Evolutionary conservation across 208 protist genomes (phyloP).

Genomic region (Herpetomonas muscarum): DNA sequence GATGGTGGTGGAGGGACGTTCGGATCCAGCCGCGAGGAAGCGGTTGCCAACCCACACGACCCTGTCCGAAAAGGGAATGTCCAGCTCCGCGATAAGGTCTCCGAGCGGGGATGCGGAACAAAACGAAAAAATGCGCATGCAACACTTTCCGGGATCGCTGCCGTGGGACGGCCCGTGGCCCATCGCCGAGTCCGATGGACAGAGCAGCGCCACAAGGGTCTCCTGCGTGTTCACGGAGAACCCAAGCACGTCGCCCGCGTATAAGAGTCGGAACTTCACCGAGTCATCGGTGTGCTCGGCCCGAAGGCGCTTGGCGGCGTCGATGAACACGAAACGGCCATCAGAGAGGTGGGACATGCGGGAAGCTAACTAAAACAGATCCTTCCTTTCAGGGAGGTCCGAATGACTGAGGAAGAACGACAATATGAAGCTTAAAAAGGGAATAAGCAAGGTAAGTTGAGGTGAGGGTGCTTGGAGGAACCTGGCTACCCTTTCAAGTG

Average conservation of each 20-base stretch:
- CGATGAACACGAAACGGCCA: conserved; percentile 24
- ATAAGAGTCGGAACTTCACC: conserved; percentile 16
- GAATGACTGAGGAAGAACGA: no score
- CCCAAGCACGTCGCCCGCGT: conserved; percentile 31
- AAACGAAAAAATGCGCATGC: conserved; percentile 14
- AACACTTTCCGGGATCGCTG: neutral
- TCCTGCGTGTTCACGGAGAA: conserved; percentile 22
- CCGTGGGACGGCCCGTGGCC: neutral
- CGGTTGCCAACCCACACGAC: conserved; percentile 40
- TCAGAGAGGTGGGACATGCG: conserved; percentile 14
- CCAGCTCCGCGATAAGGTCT: conserved; percentile 47
- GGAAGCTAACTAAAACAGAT: neutral
- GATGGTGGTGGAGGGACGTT: conserved; percentile 19
- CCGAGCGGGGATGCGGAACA: conserved; percentile 32
- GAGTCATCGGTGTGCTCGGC: neutral
- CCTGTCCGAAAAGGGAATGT: conserved; percentile 16
- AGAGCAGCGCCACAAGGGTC: conserved; percentile 26
- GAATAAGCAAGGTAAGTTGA: no score
- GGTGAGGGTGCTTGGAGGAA: no score
- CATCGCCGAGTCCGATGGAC: conserved; percentile 12
- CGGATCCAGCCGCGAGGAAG: conserved; percentile 22
- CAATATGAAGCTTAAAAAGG: no score
- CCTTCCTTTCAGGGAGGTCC: no score
- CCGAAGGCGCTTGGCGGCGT: conserved; percentile 4
- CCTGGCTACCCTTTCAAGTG: no score